A percentile compares a stretch with the other conserved stretches of the same genome.
These are phyloP conservation scores for Pestalotiopsis sp. DNA, from an alignment of 2,329 filamentous ascomycete genomes.

Conservation along the genomic window DNA sequence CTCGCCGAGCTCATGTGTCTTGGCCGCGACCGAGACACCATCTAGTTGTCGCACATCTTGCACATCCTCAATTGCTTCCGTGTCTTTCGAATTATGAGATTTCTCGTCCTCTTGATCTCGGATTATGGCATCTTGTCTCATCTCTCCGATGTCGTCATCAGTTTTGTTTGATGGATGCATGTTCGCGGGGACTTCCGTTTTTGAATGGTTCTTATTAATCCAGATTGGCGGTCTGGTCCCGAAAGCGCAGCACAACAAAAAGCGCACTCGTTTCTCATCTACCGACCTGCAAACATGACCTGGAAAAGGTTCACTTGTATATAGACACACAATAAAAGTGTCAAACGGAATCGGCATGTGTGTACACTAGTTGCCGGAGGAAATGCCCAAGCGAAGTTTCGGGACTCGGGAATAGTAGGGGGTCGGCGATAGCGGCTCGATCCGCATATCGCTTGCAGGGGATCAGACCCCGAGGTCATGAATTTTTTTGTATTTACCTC, in stretches of 20 bases:
- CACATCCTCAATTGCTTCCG: neutral
- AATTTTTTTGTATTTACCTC: neutral
- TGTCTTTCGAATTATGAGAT: neutral
- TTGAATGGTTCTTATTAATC: neutral
- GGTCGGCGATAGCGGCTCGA: conserved; percentile 5
- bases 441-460: conserved; percentile 1
- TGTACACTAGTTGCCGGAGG: too few species aligned
- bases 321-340: neutral
- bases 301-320: neutral
- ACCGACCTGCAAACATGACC: neutral
- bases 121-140: neutral
- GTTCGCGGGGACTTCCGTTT: conserved; percentile 1
- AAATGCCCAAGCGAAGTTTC: neutral
- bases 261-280: neutral
- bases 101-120: neutral
- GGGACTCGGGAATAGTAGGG: neutral
- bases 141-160: conserved; percentile 5
- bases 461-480: neutral
- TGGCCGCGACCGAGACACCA: neutral
- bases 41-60: neutral
- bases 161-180: neutral
- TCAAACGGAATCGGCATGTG: neutral
- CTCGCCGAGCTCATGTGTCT: neutral
- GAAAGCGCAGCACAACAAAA: neutral
- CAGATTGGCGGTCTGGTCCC: neutral